Conservation (phyloP, 2,329 filamentous ascomycete genomes). For the Endothia cerciana region DNA sequence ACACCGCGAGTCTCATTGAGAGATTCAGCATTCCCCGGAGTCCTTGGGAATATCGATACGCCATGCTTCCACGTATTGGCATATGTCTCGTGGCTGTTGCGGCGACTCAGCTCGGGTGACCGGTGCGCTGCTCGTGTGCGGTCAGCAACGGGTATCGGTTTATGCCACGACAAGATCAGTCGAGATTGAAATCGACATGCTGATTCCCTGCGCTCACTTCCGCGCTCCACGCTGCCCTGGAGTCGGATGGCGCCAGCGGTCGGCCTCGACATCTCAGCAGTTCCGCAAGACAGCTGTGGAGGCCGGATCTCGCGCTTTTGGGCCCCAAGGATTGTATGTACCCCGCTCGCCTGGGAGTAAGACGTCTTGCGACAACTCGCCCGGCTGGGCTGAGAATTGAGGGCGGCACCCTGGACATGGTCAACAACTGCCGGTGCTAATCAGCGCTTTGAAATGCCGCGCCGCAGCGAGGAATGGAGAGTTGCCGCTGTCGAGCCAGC, state of each 20-base stretch:
- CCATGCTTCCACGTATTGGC: neutral
- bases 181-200: neutral
- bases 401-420: neutral
- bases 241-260: neutral
- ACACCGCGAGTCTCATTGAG: neutral
- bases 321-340: neutral
- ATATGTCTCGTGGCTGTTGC: neutral
- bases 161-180: neutral
- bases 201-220: neutral
- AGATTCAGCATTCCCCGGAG: too few relatives aligned
- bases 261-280: neutral
- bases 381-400: neutral
- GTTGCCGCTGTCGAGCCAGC: neutral
- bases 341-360: neutral
- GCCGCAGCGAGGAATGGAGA: neutral
- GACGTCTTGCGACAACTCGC: neutral
- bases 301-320: neutral
- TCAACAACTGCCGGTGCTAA: conserved; percentile 1
- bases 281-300: neutral
- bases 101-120: neutral
- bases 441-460: neutral
- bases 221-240: neutral
- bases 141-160: neutral
- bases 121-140: neutral
- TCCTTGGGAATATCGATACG: too few relatives aligned